Evolutionary conservation across 768 basidiomycete species (phyloP), one percentile per base, ranked within the genome.

Genomic region (Pulveroboletus sp.): DNA sequence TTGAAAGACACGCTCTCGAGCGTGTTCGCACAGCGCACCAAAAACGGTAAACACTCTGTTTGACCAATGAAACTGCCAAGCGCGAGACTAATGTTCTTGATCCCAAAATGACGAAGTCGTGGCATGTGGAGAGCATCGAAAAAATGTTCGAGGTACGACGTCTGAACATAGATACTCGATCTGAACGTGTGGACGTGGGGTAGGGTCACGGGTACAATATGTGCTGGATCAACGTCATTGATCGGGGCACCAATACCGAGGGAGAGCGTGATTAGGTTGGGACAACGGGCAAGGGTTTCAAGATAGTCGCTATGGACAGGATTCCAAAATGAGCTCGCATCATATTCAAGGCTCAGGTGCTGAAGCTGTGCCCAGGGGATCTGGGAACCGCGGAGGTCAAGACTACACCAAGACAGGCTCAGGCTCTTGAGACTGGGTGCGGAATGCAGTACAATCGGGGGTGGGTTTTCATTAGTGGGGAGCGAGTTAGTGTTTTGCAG

Each of bases 311-410:
- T 65, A 15, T 67, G 65, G 8, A 58, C 54, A 3, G 63, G 55
- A 21, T 60, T 65, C 67, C 67, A 67, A 47, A 54, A 61, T 1
- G 65, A 28, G 54, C 54, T 57, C 2, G 65, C 67, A 28, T 67
- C 51, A 17, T 67, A 56, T 18, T 65, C 57, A 36, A 67, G 67
- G 32, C 55, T 59, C 2, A 67, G 54, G 40, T 63, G 46, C 27
- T 57, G 59, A 35, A 67, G 53, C 48, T 69, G 67, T 1, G 37
- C 43, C 65, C 67, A 67, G 0, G 65, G 67, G 15, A 67, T 8
- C 17, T 58, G 54, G 47, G 67, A 67, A n/a, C 40, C 14, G 11
- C 41, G 39, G 4, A 67, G 63, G 43, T 67, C 65, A 4, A 69
- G 54, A 27, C 40, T 48, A 31, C 63, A 58, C 67, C 58, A 69